Base-by-base conservation (phyloP, 305 asterid genomes). In the Petunia hybrid region DNA sequence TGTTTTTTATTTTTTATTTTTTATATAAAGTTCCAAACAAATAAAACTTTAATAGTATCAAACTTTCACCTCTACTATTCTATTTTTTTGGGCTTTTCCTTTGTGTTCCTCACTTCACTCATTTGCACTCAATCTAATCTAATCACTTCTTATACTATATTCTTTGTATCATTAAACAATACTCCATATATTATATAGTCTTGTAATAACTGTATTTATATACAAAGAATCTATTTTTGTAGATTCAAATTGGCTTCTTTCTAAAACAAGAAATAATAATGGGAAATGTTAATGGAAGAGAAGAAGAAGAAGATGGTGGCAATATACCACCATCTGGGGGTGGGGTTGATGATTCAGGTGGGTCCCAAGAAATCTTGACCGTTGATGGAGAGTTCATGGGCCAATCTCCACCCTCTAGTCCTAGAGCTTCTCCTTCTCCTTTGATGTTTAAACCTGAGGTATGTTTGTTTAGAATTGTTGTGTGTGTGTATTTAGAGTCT, bases 371-470 rank as follows among this genome's bases (percentile, higher is more conserved):
- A 68, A 89, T 22, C 64, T 51, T 74, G 78, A 2, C 78, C 36
- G 64, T 74, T 76, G 84, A 35, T 77, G 89, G 85, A 1, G 92
- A 91, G 82, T 84, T 84, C 76, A 90, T 93, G 94, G 97, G 93
- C 40, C 97, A 94, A 83, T 91, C 97, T 1, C 97, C 99, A 40
- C 99, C 97, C 68, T 86, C 98, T n/a, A 94, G 99, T 82, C 99
- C 98, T 78, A 93, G 99, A 92, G 94, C 95, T 85, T 85, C 98
- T 69, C 95, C 88, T 63, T 91, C 98, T 14, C 99, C 99, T 76
- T 46, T 96, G 89, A 89, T 94, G 95, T 96, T 96, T 82, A 87
- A 94, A 70, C 98, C 99, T 70, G 94, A 94, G 98, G 99, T 90
- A 38, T 36, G 79, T 81, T 51, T 51, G 57, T 51, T 51, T 53